Evolutionary conservation across 495 filamentous ascomycete genomes (phyloP).

Genomic region (Trichoderma reesei): DNA sequence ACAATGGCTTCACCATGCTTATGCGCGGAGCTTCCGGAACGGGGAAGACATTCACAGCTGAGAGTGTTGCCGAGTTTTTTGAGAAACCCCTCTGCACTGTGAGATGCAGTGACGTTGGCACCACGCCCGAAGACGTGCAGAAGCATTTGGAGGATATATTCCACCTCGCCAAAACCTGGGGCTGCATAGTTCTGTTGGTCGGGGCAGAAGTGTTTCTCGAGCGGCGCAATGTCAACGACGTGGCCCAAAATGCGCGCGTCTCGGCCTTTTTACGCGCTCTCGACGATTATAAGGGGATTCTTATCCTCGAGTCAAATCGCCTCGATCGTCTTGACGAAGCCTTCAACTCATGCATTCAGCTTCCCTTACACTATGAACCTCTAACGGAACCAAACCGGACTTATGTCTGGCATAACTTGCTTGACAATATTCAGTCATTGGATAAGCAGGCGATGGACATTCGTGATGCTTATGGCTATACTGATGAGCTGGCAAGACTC

Average conservation of each 20-base stretch:
- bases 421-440: slow-evolving; percentile 6
- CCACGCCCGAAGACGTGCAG: slow-evolving; percentile 34
- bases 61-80: slow-evolving; percentile 39
- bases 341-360: slow-evolving; percentile 33
- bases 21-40: slow-evolving; percentile 42
- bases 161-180: slow-evolving; percentile 37
- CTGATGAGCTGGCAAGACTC: slow-evolving; percentile 11
- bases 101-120: slow-evolving; percentile 45
- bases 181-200: slow-evolving; percentile 20
- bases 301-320: slow-evolving; percentile 34
- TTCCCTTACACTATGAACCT: slow-evolving; percentile 30
- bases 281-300: slow-evolving; percentile 43
- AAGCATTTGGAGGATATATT: slow-evolving; percentile 38
- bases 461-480: slow-evolving; percentile 12
- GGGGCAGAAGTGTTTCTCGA: slow-evolving; percentile 29
- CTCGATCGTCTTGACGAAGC: slow-evolving; percentile 34
- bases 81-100: slow-evolving; percentile 41
- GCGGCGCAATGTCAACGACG: slow-evolving; percentile 28
- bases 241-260: slow-evolving; percentile 40
- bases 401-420: slow-evolving; percentile 32
- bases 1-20: slow-evolving; percentile 41
- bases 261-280: slow-evolving; percentile 41
- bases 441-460: slow-evolving; percentile 11
- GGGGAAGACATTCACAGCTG: slow-evolving; percentile 46
- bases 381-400: slow-evolving; percentile 19